Percentiles rank a stretch among this genome's conserved stretches.
Evolutionary conservation across 495 filamentous ascomycete genomes (phyloP).

Genomic region (Aspergillus diversus): DNA sequence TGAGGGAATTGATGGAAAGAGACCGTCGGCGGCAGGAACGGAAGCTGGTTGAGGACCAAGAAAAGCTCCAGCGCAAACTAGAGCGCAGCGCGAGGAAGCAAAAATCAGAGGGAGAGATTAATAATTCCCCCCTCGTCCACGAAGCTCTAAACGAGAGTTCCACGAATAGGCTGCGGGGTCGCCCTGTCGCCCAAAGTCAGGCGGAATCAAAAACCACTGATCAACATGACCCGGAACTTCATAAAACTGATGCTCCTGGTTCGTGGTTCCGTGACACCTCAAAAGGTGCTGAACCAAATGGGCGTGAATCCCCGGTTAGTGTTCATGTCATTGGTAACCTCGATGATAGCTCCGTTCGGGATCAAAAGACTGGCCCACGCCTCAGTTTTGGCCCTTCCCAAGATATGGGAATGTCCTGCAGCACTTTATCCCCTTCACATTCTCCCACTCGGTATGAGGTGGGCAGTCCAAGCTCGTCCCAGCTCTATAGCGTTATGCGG

Average conservation of each 20-base stretch:
- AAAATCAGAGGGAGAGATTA: constrained; percentile 31
- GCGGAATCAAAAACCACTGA: constrained; percentile 8
- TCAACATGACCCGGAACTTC: background rate
- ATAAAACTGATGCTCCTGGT: constrained; percentile 25
- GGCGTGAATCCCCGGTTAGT: constrained; percentile 39
- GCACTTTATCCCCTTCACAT: constrained; percentile 58
- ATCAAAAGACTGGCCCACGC: constrained; percentile 33
- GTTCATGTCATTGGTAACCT: constrained; percentile 40
- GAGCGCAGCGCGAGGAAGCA: constrained; percentile 73
- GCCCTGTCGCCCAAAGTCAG: constrained; percentile 7
- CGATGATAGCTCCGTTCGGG: constrained; percentile 45
- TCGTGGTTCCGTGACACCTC: constrained; percentile 42
- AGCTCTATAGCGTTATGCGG: constrained; percentile 52
- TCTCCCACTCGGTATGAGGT: constrained; percentile 57
- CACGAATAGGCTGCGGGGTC: constrained; percentile 16
- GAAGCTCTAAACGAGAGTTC: constrained; percentile 9
- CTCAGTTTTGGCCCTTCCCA: constrained; percentile 47
- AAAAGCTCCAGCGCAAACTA: constrained; percentile 69
- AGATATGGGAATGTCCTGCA: constrained; percentile 54
- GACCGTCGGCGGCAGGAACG: constrained; percentile 77
- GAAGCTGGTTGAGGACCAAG: constrained; percentile 71
- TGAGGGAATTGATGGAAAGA: constrained; percentile 83
- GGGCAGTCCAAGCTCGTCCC: constrained; percentile 56
- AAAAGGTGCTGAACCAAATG: constrained; percentile 29
- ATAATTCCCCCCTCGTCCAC: background rate